Evolutionary conservation across 805 yeast species (phyloP), one percentile per base, ranked within the genome.

Genomic region (Ogataea sp.): DNA sequence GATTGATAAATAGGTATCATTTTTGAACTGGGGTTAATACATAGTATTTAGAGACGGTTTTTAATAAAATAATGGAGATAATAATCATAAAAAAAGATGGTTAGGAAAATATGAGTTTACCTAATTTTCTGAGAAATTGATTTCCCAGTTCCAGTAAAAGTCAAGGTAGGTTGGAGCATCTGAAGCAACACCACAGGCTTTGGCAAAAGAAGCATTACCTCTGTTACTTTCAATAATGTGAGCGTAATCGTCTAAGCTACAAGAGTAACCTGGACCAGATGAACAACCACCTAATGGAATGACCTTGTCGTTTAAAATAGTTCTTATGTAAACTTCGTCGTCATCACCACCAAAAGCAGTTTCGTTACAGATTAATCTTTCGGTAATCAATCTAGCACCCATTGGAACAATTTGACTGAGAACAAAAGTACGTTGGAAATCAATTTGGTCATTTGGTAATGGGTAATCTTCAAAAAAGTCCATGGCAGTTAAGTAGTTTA

Each of bases 401-500:
- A 71, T 72, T 38, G 83, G 83, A 20, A 67, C 66, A 33, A 74
- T 53, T 48, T 76, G 73, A 6, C 56, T 67, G 36, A 51, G 58
- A 48, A 55, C 58, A 50, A 71, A 71, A 25, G 67, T 64, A 41
- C 67, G 56, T 15, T 62, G 61, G 58, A 71, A 70, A 14, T 60
- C 65, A 33, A 75, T 67, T 36, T 62, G 60, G 43, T 65, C 66
- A 3, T 78, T 69, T 31, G 76, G 64, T 31, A 65, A 62, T 3
- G 49, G 40, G 27, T 51, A 58, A 16, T 73, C 65, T 45, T 65
- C 62, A 41, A 70, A 43, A 45, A 83, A 55, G 7, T 86, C 88
- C 36, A 83, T 59, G 2, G 90, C 83, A 23, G 84, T 64, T 49
- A 80, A 62, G 48, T 70, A 78, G 32, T 79, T 64, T 45, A 77